Evolutionary conservation across 495 filamentous ascomycete genomes (phyloP), one percentile per base, ranked within the genome.

Genomic region (Physcia stellaris): DNA sequence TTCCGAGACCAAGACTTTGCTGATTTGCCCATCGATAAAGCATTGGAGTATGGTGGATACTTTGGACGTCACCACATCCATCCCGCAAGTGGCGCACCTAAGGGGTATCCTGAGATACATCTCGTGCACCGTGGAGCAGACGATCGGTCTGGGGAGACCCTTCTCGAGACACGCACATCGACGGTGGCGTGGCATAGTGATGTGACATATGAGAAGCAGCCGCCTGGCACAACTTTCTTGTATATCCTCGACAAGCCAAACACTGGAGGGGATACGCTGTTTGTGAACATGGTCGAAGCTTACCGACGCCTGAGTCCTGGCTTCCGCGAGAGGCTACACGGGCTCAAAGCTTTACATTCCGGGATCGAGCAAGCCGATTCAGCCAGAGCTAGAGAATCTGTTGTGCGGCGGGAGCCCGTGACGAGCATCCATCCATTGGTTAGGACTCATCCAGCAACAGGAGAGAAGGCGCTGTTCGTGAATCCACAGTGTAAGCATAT

Each of bases 21-120:
- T 35, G 69, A 82, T 45, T 57, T 87, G n/a, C 63, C 78, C 4
- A 84, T 88, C 42, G 55, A 67, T 24, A 60, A 80, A 11, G 79
- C 77, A 4, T 60, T 84, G 4, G 68, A 81, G n/a, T 83, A 75
- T 45, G 80, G 75, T 24, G 63, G 64, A 6, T 84, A 90, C 54
- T 93, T 88, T 56, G 83, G 84, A 20, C 75, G 79, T 22, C 77
- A 79, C 45, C 82, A 93, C 60, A 85, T 90, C 53, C 82, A 90
- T 51, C 84, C 80, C 2, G 80, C 81, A 3, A 78, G 70, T 10
- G 82, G 83, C 18, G 66, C 77, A 2, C 83, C 83, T 0, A 62
- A 71, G 41, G 78, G 74, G 10, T 71, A 70, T 51, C 81, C 83
- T 6, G 79, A 87, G 43, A 59, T 90, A 37, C 83, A 88, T 53